Evolutionary conservation across 106 monocot genomes (phyloP).

Genomic region (Dioscorea alata): DNA sequence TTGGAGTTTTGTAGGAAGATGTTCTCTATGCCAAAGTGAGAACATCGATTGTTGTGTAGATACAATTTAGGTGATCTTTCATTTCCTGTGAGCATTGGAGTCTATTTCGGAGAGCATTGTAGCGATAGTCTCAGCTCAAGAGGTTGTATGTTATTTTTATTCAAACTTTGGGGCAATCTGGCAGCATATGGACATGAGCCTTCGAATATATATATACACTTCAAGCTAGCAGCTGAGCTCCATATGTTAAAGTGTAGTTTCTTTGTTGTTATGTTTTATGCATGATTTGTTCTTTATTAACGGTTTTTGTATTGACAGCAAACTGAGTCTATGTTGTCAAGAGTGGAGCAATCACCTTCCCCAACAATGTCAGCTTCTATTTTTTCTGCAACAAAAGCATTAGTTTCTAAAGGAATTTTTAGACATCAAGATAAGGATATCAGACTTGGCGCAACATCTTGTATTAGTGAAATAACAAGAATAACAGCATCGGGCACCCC

Average conservation of each 20-base stretch:
- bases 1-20: conserved; percentile 66
- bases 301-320: conserved; percentile 17
- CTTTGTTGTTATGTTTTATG: not conserved
- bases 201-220: too few species aligned
- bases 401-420: conserved; percentile 35
- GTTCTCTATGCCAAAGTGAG: conserved; percentile 96
- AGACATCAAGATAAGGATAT: conserved; percentile 46
- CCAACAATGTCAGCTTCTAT: conserved; percentile 36
- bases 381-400: conserved; percentile 27
- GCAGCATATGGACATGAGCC: too few species aligned
- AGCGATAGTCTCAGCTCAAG: conserved; percentile 31
- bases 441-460: conserved; percentile 44
- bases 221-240: too few species aligned
- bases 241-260: not conserved
- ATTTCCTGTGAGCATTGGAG: conserved; percentile 9
- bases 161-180: too few species aligned
- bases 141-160: too few species aligned
- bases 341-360: conserved; percentile 54
- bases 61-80: conserved; percentile 70
- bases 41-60: conserved; percentile 78
- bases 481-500: conserved; percentile 77
- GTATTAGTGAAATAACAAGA: conserved; percentile 73
- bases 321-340: conserved; percentile 28
- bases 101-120: conserved; percentile 18
- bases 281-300: not conserved